These are phyloP conservation scores for Pseudonitzschia multistriata DNA, from an alignment of 108 stramenopile genomes.

Conservation along the genomic window DNA sequence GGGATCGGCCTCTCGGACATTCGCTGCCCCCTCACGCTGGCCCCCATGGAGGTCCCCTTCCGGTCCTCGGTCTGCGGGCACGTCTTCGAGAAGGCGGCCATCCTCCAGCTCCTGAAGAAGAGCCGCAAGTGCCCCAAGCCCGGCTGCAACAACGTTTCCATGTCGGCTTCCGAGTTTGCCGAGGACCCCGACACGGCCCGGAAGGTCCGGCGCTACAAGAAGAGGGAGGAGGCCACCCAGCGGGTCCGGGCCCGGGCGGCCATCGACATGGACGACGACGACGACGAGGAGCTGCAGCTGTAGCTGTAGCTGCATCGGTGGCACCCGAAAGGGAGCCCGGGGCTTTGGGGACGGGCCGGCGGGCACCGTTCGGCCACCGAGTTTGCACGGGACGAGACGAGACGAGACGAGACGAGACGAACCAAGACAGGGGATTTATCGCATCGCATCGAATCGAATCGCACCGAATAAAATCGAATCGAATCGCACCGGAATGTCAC, in stretches of 20 bases:
- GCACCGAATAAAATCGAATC: too few relatives aligned
- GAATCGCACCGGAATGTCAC: too few relatives aligned
- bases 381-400: too few relatives aligned
- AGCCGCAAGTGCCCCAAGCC: slow-evolving; percentile 49
- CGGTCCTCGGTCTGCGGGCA: slow-evolving; percentile 64
- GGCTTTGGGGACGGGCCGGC: too few relatives aligned
- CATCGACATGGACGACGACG: slow-evolving; percentile 29
- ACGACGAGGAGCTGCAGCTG: slow-evolving; percentile 15
- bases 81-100: slow-evolving; percentile 49
- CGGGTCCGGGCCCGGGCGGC: slow-evolving; percentile 15
- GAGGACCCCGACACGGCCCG: slow-evolving; percentile 54
- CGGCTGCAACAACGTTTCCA: slow-evolving; percentile 50
- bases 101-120: slow-evolving; percentile 38
- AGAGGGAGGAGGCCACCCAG: slow-evolving; percentile 34
- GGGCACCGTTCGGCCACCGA: too few relatives aligned
- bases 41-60: slow-evolving; percentile 63
- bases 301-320: background rate
- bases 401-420: too few relatives aligned
- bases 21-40: slow-evolving; percentile 67
- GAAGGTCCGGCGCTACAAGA: slow-evolving; percentile 50
- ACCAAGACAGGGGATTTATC: too few relatives aligned
- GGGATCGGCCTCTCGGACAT: background rate
- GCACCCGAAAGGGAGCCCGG: too few relatives aligned
- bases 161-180: slow-evolving; percentile 46
- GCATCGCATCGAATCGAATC: too few relatives aligned